Evolutionary conservation across 768 basidiomycete genomes (phyloP), one percentile per base, ranked within the genome.

Genomic region (Calocybe cyanea): DNA sequence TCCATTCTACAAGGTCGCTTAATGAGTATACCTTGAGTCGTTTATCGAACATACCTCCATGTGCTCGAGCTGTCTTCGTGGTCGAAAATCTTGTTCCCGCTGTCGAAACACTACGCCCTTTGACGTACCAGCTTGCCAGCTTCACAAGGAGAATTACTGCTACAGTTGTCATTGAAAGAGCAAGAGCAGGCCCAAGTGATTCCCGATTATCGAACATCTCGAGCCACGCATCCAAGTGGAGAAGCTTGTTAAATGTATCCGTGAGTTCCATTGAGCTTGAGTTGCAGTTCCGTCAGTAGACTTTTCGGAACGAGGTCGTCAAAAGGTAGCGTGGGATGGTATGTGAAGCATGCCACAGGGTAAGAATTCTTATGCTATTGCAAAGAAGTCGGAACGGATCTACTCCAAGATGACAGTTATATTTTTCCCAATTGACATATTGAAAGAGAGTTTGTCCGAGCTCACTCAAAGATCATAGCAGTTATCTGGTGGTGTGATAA

Each of bases 1-100:
- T 65, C 81, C 81, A 83, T 55, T 72, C 82, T 83, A 43, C 4
- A 14, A 17, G 11, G 18, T 40, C 17, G 20, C 10, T 39, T 17
- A 19, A 21, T 13, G 6, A 15, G 19, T 7, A 6, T 10, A 9
- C 7, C 2, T 7, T 11, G 15, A 31, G 23, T 19, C 17, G 14
- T 4, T 11, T 31, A 24, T 14, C 7, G 23, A 30, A 28, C 47
- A 31, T 24, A 55, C 53, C 50, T 46, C 53, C 53, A 18, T 41
- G 14, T 13, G 41, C 46, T 10, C 50, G 50, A 23, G 13, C 42
- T 23, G 41, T 28, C 35, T 46, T 52, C 10, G 38, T 37, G 9
- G 21, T 21, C n/a, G n/a, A n/a, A n/a, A n/a, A 4, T 20, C 10
- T 30, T 14, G 13, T 30, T 5, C 25, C 15, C 23, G 23, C 8